These are phyloP conservation scores for Trypanosoma rangeli DNA, from an alignment of 208 protist genomes.

Conservation along the genomic window DNA sequence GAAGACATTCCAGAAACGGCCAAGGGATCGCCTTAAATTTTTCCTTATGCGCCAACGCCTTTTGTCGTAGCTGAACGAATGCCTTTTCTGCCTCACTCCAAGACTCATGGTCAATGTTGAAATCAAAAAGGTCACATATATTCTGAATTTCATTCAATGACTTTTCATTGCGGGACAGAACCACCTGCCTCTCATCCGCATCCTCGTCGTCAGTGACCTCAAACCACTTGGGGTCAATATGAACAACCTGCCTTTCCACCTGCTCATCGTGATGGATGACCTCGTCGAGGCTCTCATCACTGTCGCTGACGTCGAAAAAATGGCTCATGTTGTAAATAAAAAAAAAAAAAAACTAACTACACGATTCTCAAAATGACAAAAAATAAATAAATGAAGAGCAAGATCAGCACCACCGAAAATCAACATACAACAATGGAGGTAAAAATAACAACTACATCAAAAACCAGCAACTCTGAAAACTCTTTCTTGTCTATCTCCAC, in stretches of 20 bases:
- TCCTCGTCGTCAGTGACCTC: slow-evolving; percentile 76
- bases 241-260: slow-evolving; percentile 45
- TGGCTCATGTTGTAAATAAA: slow-evolving; percentile 29
- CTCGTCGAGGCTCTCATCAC: slow-evolving; percentile 52
- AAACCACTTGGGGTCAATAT: slow-evolving; percentile 76
- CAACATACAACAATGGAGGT: neutral
- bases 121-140: slow-evolving; percentile 55
- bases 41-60: slow-evolving; percentile 37
- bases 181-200: slow-evolving; percentile 49
- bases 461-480: neutral
- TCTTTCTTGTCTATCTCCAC: neutral
- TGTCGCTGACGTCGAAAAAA: slow-evolving; percentile 47
- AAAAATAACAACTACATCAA: neutral
- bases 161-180: slow-evolving; percentile 67
- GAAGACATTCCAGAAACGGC: slow-evolving; percentile 49
- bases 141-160: slow-evolving; percentile 49
- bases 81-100: slow-evolving; percentile 38
- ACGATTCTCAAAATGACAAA: neutral
- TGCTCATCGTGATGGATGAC: slow-evolving; percentile 30
- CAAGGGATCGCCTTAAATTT: slow-evolving; percentile 50
- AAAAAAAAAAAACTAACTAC: neutral
- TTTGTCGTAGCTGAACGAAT: slow-evolving; percentile 30
- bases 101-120: slow-evolving; percentile 28
- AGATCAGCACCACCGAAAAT: neutral
- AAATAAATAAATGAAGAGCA: slow-evolving; percentile 13